Evolutionary conservation across 2,329 filamentous ascomycete species (phyloP).

Genomic region (Lecanoromycetidae sp.): DNA sequence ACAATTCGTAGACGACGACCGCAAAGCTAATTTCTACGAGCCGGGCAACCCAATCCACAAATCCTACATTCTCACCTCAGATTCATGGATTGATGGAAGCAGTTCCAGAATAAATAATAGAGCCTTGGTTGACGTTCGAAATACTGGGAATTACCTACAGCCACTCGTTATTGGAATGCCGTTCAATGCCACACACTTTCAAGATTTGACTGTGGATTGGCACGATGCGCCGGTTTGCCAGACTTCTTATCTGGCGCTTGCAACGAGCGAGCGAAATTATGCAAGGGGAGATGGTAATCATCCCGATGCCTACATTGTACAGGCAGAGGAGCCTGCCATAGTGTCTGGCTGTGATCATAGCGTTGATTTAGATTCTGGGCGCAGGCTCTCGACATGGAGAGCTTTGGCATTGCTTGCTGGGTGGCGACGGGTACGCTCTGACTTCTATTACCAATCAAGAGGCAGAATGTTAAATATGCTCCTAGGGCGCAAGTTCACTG

Average conservation of each 20-base stretch:
- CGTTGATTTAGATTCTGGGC: slow-evolving; percentile 5
- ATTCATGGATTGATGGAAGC: background rate
- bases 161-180: slow-evolving; percentile 13
- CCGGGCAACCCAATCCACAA: slow-evolving; percentile 12
- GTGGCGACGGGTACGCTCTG: no score
- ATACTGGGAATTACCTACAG: background rate
- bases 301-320: slow-evolving; percentile 12
- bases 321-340: background rate
- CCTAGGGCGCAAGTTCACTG: slow-evolving; percentile 8
- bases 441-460: no score
- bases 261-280: background rate
- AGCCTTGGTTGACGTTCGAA: slow-evolving; percentile 5
- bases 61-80: slow-evolving; percentile 1
- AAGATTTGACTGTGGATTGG: background rate
- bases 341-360: slow-evolving; percentile 7
- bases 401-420: slow-evolving; percentile 12
- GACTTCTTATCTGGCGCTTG: slow-evolving; percentile 11
- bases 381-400: background rate
- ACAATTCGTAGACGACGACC: slow-evolving; percentile 10
- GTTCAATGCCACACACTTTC: slow-evolving; percentile 8
- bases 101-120: background rate
- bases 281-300: background rate
- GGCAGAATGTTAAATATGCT: no score
- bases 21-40: slow-evolving; percentile 10
- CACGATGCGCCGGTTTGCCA: background rate